phyloP scores from a whole-genome alignment of 352 stramenopile species.

The Stephanocyclus meneghinianus region DNA sequence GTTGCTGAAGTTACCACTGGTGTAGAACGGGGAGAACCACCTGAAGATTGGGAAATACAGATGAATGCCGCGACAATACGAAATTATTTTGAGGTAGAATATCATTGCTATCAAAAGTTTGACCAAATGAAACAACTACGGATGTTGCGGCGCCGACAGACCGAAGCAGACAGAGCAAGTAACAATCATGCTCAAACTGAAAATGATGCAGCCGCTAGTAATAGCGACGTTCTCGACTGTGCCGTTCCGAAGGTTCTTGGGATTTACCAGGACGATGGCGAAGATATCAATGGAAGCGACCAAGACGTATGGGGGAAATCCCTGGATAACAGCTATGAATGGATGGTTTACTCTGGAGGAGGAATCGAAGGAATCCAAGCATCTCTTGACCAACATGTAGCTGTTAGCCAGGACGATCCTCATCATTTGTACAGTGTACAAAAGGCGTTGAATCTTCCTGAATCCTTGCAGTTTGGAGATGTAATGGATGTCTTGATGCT shows the following conservation, averaged over 20 bases:
- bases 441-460: conserved; percentile 49
- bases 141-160: conserved; percentile 7
- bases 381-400: conserved; percentile 9
- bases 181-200: background rate
- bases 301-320: conserved; percentile 40
- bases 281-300: conserved; percentile 18
- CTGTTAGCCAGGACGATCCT: conserved; percentile 1
- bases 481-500: conserved; percentile 59
- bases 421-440: conserved; percentile 61
- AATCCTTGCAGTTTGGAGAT: conserved; percentile 55
- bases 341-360: conserved; percentile 64
- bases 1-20: background rate
- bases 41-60: conserved; percentile 48
- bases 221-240: conserved; percentile 9
- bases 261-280: conserved; percentile 48
- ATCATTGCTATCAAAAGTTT: conserved; percentile 72
- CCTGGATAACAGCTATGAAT: conserved; percentile 44
- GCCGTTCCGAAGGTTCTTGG: conserved; percentile 33
- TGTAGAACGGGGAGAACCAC: conserved; percentile 3
- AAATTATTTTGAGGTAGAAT: conserved; percentile 73
- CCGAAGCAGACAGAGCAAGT: conserved; percentile 7
- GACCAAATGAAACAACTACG: conserved; percentile 27
- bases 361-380: conserved; percentile 25
- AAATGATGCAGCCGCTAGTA: background rate
- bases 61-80: conserved; percentile 42